A percentile compares a stretch with the other conserved stretches of the same genome.
Evolutionary conservation across 2,329 filamentous ascomycete species (phyloP).

Genomic region (Diaporthe ampelina): DNA sequence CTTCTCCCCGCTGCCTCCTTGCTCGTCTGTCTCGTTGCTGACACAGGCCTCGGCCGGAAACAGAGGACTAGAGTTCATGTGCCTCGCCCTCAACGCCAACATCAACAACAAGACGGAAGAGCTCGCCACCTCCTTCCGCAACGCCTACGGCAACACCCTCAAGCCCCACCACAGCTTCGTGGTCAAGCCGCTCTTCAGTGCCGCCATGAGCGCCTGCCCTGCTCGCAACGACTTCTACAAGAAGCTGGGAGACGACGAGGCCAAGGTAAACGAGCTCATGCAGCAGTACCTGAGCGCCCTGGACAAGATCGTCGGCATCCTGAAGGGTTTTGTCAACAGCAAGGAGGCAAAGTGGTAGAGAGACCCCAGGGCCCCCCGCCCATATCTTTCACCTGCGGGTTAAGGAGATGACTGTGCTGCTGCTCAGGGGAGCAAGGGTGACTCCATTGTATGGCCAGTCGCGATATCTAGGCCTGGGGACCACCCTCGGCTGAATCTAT

Average conservation of each 20-base stretch:
- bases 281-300: constrained; percentile 81
- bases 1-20: background rate
- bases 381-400: background rate
- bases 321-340: constrained; percentile 71
- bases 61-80: constrained; percentile 95
- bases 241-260: constrained; percentile 80
- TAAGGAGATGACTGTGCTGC: background rate
- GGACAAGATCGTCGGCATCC: constrained; percentile 82
- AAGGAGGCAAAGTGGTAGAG: constrained; percentile 71
- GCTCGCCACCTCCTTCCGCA: constrained; percentile 87
- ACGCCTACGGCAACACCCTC: constrained; percentile 86
- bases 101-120: constrained; percentile 77
- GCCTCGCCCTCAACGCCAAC: constrained; percentile 85
- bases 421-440: background rate
- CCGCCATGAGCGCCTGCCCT: constrained; percentile 92
- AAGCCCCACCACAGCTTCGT: constrained; percentile 93
- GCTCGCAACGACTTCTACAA: constrained; percentile 94
- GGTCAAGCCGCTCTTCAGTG: constrained; percentile 91
- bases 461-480: background rate
- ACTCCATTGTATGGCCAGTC: constrained; percentile 9
- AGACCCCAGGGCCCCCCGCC: no score
- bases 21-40: constrained; percentile 32
- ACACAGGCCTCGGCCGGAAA: constrained; percentile 36
- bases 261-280: constrained; percentile 74
- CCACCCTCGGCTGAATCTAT: constrained; percentile 3